A percentile compares a stretch with the other conserved stretches of the same genome.
Evolutionary conservation across 2,329 filamentous ascomycete species (phyloP).

Genomic region (Botrytis fabae): DNA sequence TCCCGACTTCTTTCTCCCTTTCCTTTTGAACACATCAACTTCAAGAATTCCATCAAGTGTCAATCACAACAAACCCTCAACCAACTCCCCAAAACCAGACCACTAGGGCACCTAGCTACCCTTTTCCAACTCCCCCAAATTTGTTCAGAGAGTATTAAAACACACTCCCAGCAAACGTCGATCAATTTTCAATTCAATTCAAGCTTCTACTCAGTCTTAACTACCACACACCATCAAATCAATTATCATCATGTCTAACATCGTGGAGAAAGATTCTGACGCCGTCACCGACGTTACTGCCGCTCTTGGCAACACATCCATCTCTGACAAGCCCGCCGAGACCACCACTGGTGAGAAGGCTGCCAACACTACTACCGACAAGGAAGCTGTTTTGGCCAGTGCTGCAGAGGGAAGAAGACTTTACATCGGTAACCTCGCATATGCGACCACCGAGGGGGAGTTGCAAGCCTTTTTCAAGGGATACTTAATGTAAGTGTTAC

Average conservation of each 20-base stretch:
- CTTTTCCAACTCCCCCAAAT: constrained; percentile 64
- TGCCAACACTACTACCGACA: constrained; percentile 53
- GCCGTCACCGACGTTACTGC: constrained; percentile 73
- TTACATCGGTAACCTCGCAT: constrained; percentile 99
- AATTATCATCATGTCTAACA: constrained; percentile 76
- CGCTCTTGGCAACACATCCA: constrained; percentile 64
- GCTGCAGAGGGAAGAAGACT: constrained; percentile 98
- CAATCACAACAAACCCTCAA: constrained; percentile 35
- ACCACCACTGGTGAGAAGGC: constrained; percentile 44
- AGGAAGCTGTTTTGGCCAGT: constrained; percentile 92
- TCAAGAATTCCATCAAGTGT: constrained; percentile 39
- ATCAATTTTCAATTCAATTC: constrained; percentile 45
- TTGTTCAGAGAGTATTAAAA: constrained; percentile 64
- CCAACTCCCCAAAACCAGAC: constrained; percentile 44
- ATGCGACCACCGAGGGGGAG: constrained; percentile 99
- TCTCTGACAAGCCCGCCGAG: constrained; percentile 54
- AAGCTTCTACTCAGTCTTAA: constrained; percentile 54
- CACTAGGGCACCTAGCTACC: constrained; percentile 91
- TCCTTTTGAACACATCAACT: constrained; percentile 32
- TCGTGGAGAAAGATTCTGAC: constrained; percentile 68
- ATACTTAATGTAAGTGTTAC: constrained; percentile 88
- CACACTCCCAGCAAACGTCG: constrained; percentile 45
- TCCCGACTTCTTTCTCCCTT: constrained; percentile 34
- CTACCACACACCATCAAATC: constrained; percentile 40
- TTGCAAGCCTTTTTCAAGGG: constrained; percentile 99